A percentile compares a stretch with the other conserved stretches of the same genome.
Evolutionary conservation across 2,329 filamentous ascomycete species (phyloP).

Genomic region (Metarhizium robertsii): DNA sequence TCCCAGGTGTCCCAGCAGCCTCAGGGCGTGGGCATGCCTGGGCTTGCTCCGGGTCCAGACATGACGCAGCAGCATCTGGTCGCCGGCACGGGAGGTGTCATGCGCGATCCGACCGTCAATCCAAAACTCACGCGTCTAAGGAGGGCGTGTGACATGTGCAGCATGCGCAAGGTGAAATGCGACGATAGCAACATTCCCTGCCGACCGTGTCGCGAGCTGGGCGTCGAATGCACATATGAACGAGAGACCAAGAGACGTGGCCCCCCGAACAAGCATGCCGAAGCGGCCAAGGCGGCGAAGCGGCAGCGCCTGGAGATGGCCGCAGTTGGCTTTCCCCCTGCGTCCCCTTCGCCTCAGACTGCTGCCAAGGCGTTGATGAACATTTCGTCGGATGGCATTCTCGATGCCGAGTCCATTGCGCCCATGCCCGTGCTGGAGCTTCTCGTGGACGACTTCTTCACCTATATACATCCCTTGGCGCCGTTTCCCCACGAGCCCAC

Average conservation of each 20-base stretch:
- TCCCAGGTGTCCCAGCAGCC: slow-evolving; percentile 5
- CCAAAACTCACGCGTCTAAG: slow-evolving; percentile 46
- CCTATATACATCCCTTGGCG: slow-evolving; percentile 67
- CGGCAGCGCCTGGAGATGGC: slow-evolving; percentile 29
- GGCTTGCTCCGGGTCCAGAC: neutral
- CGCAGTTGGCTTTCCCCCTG: slow-evolving; percentile 7
- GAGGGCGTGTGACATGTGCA: slow-evolving; percentile 53
- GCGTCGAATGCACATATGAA: slow-evolving; percentile 48
- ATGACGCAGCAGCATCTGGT: slow-evolving; percentile 8
- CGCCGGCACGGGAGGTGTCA: slow-evolving; percentile 10
- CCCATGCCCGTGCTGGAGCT: slow-evolving; percentile 58
- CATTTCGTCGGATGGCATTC: slow-evolving; percentile 27
- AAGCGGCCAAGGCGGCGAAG: slow-evolving; percentile 46
- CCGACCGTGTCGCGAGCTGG: slow-evolving; percentile 45
- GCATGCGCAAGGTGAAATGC: slow-evolving; percentile 53
- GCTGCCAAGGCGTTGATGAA: slow-evolving; percentile 40
- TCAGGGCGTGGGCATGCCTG: slow-evolving; percentile 2
- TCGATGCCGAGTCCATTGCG: slow-evolving; percentile 61
- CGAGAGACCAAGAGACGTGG: slow-evolving; percentile 50
- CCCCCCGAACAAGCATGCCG: slow-evolving; percentile 49
- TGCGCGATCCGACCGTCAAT: slow-evolving; percentile 33
- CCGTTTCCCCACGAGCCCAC: slow-evolving; percentile 74
- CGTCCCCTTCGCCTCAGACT: slow-evolving; percentile 35
- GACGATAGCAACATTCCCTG: slow-evolving; percentile 48
- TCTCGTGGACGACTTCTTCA: slow-evolving; percentile 74